These are phyloP conservation scores for Malania oleifera DNA, from an alignment of 164 flowering plant genomes.

Conservation along the genomic window DNA sequence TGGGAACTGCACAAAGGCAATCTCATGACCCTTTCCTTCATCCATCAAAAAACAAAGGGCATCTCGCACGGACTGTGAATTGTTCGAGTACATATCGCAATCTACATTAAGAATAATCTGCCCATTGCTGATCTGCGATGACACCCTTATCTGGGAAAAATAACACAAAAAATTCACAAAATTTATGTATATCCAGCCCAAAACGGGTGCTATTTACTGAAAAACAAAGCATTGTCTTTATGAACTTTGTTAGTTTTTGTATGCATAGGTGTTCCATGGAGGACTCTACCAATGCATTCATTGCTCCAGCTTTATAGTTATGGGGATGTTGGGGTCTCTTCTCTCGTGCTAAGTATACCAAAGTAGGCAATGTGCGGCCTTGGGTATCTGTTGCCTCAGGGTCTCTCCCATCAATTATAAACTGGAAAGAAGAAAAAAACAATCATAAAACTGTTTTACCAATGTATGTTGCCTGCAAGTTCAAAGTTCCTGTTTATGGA, in stretches of 20 bases:
- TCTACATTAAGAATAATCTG: constrained; percentile 60
- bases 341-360: constrained; percentile 53
- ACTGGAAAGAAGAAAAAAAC: constrained; percentile 20
- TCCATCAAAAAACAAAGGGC: constrained; percentile 80
- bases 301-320: constrained; percentile 56
- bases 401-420: constrained; percentile 42
- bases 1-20: constrained; percentile 68
- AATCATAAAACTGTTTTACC: neutral
- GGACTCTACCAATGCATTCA: constrained; percentile 45
- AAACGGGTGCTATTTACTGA: too few relatives aligned
- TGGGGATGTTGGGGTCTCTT: constrained; percentile 39
- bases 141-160: constrained; percentile 58
- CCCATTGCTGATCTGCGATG: constrained; percentile 59
- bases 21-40: constrained; percentile 46
- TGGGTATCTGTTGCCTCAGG: constrained; percentile 24
- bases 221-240: too few relatives aligned
- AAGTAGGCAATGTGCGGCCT: constrained; percentile 36
- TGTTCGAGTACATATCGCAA: constrained; percentile 81
- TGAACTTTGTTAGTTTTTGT: too few relatives aligned
- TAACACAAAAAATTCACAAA: neutral
- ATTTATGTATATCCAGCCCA: neutral
- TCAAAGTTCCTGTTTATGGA: too few relatives aligned
- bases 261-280: too few relatives aligned
- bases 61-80: constrained; percentile 43
- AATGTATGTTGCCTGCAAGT: too few relatives aligned